Evolutionary conservation across 2,329 filamentous ascomycete species (phyloP), one percentile per base, ranked within the genome.

Genomic region (Scedosporium dehoogii): DNA sequence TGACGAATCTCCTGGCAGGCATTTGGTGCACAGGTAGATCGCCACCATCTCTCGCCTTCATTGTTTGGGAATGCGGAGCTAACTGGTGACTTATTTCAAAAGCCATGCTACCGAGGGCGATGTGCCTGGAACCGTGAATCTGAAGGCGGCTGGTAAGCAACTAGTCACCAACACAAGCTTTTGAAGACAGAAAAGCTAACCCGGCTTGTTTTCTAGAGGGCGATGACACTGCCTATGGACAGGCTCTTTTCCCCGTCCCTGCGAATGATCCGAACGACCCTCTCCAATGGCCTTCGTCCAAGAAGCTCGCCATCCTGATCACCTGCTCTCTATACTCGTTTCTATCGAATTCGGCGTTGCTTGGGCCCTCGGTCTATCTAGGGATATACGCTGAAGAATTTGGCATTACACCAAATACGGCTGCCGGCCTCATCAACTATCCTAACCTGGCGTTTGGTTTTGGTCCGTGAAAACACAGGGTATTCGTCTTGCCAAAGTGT

Each of bases 181-280:
- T 60, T 12, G 33, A 23, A 21, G 41, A 14, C 23, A 48, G 2
- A 25, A 7, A 21, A 6, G 10, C 29, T 21, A 7, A 21, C 12
- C 14, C 9, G 33, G 23, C 6, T 18, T 12, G 5, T 23, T 42
- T 42, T 21, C n/a, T 63, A 75, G 82, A 85, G 72, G 83, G 82
- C 56, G 82, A 85, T 67, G 82, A 85, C 66, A 82, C 82, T 1
- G 81, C 74, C 0, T 82, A 83, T 63, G 84, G 84, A 23, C 83
- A 85, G 69, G 83, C 84, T 2, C 74, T 86, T 3, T 86, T 81
- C 66, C 83, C 84, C 1, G 83, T 85, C 0, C 83, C 84, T 1
- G 80, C 82, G 1, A 78, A 84, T 62, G 83, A 85, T 66, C 83
- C 83, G 1, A 86, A 86, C 64, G 83, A 86, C 68, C 83, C 83